These are phyloP conservation scores for Ormosia emarginata DNA, from an alignment of 306 rosid species.

Conservation along the genomic window DNA sequence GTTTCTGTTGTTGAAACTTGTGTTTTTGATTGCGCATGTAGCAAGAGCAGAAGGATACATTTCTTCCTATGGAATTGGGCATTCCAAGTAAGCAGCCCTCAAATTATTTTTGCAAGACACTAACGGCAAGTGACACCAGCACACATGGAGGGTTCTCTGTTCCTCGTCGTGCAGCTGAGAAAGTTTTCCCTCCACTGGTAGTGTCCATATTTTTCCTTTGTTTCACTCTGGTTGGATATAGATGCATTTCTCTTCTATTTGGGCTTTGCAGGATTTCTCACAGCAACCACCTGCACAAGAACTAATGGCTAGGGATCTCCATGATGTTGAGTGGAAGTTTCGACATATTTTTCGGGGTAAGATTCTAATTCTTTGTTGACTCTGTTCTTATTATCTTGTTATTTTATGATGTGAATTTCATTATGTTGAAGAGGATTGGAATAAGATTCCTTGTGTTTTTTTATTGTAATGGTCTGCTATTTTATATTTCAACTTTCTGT, in stretches of 20 bases:
- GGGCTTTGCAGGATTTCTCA: conserved; percentile 62
- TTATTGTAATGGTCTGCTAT: background rate
- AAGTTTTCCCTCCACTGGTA: conserved; percentile 89
- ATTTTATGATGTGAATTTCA: background rate
- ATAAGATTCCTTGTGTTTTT: background rate
- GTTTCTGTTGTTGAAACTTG: conserved; percentile 1
- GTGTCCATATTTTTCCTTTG: background rate
- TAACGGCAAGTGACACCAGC: conserved; percentile 88
- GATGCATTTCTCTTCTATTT: conserved; percentile 26
- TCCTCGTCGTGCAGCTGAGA: conserved; percentile 94
- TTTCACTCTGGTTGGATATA: conserved; percentile 15
- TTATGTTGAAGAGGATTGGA: background rate
- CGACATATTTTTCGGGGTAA: conserved; percentile 79
- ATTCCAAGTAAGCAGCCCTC: conserved; percentile 84
- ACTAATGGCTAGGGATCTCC: conserved; percentile 85
- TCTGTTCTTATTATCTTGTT: background rate
- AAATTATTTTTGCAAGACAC: conserved; percentile 85
- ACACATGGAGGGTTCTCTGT: conserved; percentile 94
- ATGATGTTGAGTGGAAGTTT: conserved; percentile 88
- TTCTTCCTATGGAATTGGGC: conserved; percentile 87
- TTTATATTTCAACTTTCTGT: background rate
- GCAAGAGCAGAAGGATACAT: conserved; percentile 86
- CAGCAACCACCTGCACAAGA: conserved; percentile 89
- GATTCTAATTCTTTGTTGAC: background rate
- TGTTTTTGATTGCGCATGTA: conserved; percentile 14